Base-by-base conservation (phyloP, 2,329 filamentous ascomycete species). In the Cercospora beticola region DNA sequence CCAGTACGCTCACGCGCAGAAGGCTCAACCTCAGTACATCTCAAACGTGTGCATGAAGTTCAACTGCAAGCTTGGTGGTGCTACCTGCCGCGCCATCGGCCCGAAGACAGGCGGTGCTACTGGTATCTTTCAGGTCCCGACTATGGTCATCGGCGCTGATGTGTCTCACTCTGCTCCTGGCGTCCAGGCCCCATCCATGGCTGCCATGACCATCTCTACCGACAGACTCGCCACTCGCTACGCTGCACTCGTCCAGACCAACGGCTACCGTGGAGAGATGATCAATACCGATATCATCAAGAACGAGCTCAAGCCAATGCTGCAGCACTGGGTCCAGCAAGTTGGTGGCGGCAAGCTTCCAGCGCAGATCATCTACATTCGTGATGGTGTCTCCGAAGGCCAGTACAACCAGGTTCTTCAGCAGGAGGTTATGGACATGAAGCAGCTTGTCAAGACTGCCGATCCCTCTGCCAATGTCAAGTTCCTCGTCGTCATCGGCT, bases 11-110 rank as follows among this genome's bases (percentile, higher is more conserved):
- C 90, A 96, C 68, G 91, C 94, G 0, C 74, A 82, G 43, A 90
- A 90, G 77, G 87, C 87, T 16, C 88, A 91, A 23, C 86, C 86
- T 0, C 95, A 99, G 75, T 98, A 98, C 80, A 90, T 92, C 75
- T 95, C 92, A 0, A 99, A 99, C 70, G 93, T 99, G 0, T 87
- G 89, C 71, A 95, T 99, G 92, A 99, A 99, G 83, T 89, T 99
- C 72, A 98, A 99, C 75, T 91, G 92, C 3, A 99, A 99, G 83
- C 86, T 99, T 2, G 95, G 95, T 14, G 95, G 95, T 5, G 86
- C 88, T 0, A 97, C 93, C 0, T 89, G 82, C 69, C 80, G 83
- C 62, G 84, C 83, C 2, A 74, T 84, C 75, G 75, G 80, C 12
- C 56, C 80, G 23, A 76, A 79, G 61, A 76, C 79, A 59, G 74